A percentile compares a stretch with the other conserved stretches of the same genome.
Conservation (phyloP, 1,284 basidiomycete genomes). For the Cryptococcus sp. region DNA sequence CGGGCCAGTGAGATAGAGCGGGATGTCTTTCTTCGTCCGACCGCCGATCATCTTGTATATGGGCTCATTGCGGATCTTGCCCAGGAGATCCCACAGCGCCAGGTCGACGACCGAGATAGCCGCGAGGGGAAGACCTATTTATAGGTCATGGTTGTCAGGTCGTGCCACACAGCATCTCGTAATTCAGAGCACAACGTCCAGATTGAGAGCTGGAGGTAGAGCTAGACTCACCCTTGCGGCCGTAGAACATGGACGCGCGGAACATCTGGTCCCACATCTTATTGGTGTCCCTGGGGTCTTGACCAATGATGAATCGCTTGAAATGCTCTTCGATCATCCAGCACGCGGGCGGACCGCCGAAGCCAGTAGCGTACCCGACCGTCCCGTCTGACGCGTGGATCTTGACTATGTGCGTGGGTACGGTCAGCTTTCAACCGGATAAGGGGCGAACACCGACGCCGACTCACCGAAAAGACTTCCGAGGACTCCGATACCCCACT, state of each 20-base stretch:
- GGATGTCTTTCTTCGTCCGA: constrained; percentile 58
- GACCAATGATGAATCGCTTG: constrained; percentile 59
- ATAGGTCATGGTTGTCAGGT: not conserved
- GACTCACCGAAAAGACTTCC: constrained; percentile 56
- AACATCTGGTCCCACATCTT: constrained; percentile 58
- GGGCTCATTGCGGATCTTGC: constrained; percentile 60
- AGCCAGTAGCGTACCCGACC: constrained; percentile 58
- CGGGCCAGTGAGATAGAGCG: constrained; percentile 60
- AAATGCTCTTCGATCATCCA: constrained; percentile 62
- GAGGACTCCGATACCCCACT: constrained; percentile 55
- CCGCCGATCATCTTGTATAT: constrained; percentile 63
- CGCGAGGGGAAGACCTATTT: constrained; percentile 56
- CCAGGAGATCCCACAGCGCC: constrained; percentile 61
- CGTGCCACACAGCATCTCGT: not conserved
- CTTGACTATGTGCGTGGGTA: constrained; percentile 33
- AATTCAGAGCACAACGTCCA: not conserved
- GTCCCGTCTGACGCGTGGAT: constrained; percentile 59
- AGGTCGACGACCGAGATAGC: constrained; percentile 59
- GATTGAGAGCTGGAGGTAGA: not conserved
- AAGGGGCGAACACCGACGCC: constrained; percentile 25
- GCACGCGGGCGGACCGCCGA: constrained; percentile 61
- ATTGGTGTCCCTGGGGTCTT: constrained; percentile 59
- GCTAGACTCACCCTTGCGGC: constrained; percentile 54
- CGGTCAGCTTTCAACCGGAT: not conserved
- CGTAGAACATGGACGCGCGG: constrained; percentile 59